A percentile compares a stretch with the other conserved stretches of the same genome.
These are phyloP conservation scores for Rhizopogon vulgaris DNA, from an alignment of 768 basidiomycete species.

Conservation along the genomic window DNA sequence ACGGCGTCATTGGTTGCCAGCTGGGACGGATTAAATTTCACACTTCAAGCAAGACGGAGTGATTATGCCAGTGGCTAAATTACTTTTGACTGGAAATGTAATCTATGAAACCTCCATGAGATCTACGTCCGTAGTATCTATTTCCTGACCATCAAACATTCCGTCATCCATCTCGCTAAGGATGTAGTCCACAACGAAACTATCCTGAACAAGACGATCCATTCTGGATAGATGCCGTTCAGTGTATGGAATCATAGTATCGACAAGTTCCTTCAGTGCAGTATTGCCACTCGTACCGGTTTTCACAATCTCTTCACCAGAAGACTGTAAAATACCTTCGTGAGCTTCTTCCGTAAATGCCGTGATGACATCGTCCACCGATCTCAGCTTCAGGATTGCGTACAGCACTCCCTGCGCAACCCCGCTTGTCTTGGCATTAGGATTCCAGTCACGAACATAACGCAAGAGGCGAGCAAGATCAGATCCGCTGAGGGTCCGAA, in stretches of 20 bases:
- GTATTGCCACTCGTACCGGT: slow-evolving; percentile 13
- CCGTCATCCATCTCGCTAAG: slow-evolving; percentile 85
- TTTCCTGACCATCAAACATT: slow-evolving; percentile 50
- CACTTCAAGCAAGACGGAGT: neutral
- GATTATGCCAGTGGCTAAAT: slow-evolving; percentile 1
- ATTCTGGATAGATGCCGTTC: slow-evolving; percentile 85
- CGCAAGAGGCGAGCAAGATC: slow-evolving; percentile 79
- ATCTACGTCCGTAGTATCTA: slow-evolving; percentile 36
- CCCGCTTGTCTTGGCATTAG: slow-evolving; percentile 79
- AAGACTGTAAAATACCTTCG: slow-evolving; percentile 8
- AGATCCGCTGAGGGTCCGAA: slow-evolving; percentile 60
- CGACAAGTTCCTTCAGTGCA: slow-evolving; percentile 68
- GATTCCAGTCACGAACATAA: slow-evolving; percentile 90
- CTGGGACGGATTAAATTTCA: slow-evolving; percentile 34
- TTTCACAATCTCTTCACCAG: slow-evolving; percentile 26
- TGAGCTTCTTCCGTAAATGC: slow-evolving; percentile 42
- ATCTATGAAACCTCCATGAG: slow-evolving; percentile 1
- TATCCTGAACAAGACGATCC: slow-evolving; percentile 88
- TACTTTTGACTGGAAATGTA: slow-evolving; percentile 11
- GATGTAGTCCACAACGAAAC: slow-evolving; percentile 90
- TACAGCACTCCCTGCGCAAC: slow-evolving; percentile 83
- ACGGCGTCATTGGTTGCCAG: slow-evolving; percentile 65
- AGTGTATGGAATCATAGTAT: slow-evolving; percentile 88
- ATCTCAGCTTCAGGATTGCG: slow-evolving; percentile 71
- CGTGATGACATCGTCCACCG: slow-evolving; percentile 65